These are phyloP conservation scores for Tranzscheliella williamsii DNA, from an alignment of 1,284 basidiomycete species.

Conservation along the genomic window DNA sequence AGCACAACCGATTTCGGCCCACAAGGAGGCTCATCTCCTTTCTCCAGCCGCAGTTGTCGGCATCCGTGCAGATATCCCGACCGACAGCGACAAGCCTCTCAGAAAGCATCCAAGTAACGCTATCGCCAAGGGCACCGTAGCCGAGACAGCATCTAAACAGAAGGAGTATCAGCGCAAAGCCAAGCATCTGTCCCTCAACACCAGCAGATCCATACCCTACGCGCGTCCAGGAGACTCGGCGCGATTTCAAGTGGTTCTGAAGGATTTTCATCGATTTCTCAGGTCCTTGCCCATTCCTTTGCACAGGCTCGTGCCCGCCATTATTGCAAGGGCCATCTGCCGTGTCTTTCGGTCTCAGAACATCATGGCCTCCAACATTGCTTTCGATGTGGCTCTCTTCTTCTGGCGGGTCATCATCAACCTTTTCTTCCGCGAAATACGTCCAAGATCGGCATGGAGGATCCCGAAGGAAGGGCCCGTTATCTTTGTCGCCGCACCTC, in stretches of 20 bases:
- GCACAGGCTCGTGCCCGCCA: slow-evolving; percentile 43
- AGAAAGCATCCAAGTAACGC: slow-evolving; percentile 18
- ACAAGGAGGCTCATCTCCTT: neutral
- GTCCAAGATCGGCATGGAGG: slow-evolving; percentile 90
- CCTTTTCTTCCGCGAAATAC: slow-evolving; percentile 96
- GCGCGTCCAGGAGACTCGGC: slow-evolving; percentile 32
- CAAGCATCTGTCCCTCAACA: slow-evolving; percentile 23
- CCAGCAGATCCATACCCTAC: slow-evolving; percentile 14
- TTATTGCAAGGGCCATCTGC: slow-evolving; percentile 44
- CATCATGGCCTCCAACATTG: slow-evolving; percentile 56
- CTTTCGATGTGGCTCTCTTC: slow-evolving; percentile 61
- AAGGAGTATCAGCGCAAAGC: slow-evolving; percentile 32
- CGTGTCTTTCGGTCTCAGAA: slow-evolving; percentile 41
- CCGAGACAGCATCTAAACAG: slow-evolving; percentile 23
- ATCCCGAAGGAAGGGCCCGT: slow-evolving; percentile 86
- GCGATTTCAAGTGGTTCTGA: slow-evolving; percentile 27
- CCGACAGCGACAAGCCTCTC: slow-evolving; percentile 19
- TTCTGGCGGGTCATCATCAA: slow-evolving; percentile 78
- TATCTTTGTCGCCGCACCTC: slow-evolving; percentile 95
- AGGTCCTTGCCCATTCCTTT: slow-evolving; percentile 48
- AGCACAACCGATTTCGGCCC: neutral
- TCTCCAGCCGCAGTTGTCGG: neutral
- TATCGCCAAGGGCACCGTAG: slow-evolving; percentile 22
- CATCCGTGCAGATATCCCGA: too few relatives aligned
- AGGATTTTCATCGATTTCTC: slow-evolving; percentile 48